Evolutionary conservation across 345 rosid species (phyloP).

Genomic region (Populus simonii): DNA sequence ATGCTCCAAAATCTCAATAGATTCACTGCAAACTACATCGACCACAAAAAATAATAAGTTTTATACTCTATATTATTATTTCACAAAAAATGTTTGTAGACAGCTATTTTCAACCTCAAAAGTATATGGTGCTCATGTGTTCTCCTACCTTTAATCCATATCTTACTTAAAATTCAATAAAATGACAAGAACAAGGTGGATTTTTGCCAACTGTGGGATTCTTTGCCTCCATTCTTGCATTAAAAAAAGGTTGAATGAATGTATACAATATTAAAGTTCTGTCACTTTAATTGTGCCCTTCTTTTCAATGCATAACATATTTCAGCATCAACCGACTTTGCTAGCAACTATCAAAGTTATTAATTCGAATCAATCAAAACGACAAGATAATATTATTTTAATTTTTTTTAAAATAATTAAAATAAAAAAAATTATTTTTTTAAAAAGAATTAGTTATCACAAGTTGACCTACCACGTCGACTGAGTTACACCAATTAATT

Average conservation of each 20-base stretch:
- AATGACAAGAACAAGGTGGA: conserved; percentile 25
- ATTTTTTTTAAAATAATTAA: too few species aligned
- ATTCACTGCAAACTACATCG: too few species aligned
- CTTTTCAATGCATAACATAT: too few species aligned
- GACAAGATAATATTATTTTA: too few species aligned
- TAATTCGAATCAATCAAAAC: too few species aligned
- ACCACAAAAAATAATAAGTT: too few species aligned
- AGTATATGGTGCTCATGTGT: conserved; percentile 18
- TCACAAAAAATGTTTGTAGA: neutral
- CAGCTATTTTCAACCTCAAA: neutral
- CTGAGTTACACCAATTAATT: too few species aligned
- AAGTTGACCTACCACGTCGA: too few species aligned
- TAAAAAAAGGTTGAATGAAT: neutral
- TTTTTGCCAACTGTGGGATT: conserved; percentile 22
- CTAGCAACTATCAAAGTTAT: neutral
- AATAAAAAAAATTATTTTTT: too few species aligned
- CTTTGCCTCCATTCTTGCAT: conserved; percentile 14
- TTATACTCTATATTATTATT: too few species aligned
- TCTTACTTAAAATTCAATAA: neutral
- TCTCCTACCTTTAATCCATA: neutral
- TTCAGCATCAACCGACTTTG: neutral
- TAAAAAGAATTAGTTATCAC: too few species aligned
- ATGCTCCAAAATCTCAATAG: too few species aligned
- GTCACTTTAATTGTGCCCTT: neutral
- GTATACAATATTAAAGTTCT: neutral